Evolutionary conservation across 805 yeast species (phyloP).

Genomic region (Pichia ethanolica): DNA sequence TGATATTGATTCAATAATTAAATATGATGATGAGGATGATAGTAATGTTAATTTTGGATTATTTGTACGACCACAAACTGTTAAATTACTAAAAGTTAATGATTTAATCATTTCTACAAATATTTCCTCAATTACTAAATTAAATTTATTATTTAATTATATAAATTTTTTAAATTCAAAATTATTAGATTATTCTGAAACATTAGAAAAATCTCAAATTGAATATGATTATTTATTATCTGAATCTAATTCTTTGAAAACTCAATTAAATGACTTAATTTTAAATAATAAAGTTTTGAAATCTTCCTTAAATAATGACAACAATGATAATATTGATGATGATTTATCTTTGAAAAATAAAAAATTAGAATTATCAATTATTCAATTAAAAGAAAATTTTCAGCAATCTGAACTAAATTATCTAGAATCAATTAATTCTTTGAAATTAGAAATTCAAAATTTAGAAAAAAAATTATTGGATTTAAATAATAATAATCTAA

Average conservation of each 20-base stretch:
- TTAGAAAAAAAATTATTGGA: constrained; percentile 13
- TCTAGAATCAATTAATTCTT: constrained; percentile 11
- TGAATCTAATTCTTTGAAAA: constrained; percentile 23
- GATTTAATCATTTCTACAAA: constrained; percentile 13
- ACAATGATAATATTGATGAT: neutral
- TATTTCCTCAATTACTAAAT: constrained; percentile 1
- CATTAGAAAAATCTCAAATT: constrained; percentile 31
- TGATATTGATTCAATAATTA: neutral
- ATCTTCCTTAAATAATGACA: neutral
- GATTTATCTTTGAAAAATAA: constrained; percentile 23
- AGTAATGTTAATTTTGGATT: constrained; percentile 1
- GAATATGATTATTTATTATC: constrained; percentile 40
- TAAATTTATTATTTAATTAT: neutral
- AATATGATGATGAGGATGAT: neutral
- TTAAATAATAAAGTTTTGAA: constrained; percentile 26
- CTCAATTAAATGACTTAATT: constrained; percentile 18
- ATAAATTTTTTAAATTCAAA: neutral
- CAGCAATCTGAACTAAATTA: neutral
- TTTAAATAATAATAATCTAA: neutral
- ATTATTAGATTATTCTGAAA: neutral
- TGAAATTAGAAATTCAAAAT: constrained; percentile 18
- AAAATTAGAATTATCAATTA: constrained; percentile 15
- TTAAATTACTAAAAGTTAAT: constrained; percentile 11
- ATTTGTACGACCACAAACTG: constrained; percentile 5
- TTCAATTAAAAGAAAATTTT: constrained; percentile 25